A percentile compares a stretch with the other conserved stretches of the same genome.
Evolutionary conservation across 2,329 filamentous ascomycete genomes (phyloP).

Genomic region (Clarireedia monteithiana): DNA sequence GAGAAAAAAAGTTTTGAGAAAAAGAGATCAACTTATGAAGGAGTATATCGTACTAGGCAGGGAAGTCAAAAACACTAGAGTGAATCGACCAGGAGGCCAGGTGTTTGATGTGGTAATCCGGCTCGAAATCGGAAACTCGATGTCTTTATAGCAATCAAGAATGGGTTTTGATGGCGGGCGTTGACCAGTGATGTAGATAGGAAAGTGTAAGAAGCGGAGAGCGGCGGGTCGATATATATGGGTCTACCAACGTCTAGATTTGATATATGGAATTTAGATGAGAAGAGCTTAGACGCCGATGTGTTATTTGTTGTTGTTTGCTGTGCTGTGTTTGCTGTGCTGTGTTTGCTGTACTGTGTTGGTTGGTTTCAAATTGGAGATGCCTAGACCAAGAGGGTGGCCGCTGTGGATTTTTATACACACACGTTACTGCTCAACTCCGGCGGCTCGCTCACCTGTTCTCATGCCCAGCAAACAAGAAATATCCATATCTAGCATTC

Average conservation of each 20-base stretch:
- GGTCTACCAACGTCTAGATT: background rate
- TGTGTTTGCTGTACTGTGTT: background rate
- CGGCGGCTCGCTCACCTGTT: no score
- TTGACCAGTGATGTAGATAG: background rate
- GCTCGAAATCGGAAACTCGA: background rate
- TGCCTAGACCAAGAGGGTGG: background rate
- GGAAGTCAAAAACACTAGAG: background rate
- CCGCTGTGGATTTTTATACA: background rate
- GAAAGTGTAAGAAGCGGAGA: background rate
- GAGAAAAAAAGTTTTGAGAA: background rate
- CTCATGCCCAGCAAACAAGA: no score
- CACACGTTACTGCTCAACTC: background rate
- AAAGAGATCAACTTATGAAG: background rate
- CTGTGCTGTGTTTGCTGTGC: no score
- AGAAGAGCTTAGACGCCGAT: background rate
- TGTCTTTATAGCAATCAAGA: no score
- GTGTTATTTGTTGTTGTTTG: no score
- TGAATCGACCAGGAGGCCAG: background rate
- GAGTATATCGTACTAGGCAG: no score
- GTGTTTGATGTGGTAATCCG: background rate
- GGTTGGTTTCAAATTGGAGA: background rate
- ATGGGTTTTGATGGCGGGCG: background rate
- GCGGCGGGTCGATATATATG: background rate
- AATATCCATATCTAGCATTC: no score
- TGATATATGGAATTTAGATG: background rate